Evolutionary conservation across 2,329 filamentous ascomycete species (phyloP), one percentile per base, ranked within the genome.

Genomic region (Lecanoromycetidae sp.): DNA sequence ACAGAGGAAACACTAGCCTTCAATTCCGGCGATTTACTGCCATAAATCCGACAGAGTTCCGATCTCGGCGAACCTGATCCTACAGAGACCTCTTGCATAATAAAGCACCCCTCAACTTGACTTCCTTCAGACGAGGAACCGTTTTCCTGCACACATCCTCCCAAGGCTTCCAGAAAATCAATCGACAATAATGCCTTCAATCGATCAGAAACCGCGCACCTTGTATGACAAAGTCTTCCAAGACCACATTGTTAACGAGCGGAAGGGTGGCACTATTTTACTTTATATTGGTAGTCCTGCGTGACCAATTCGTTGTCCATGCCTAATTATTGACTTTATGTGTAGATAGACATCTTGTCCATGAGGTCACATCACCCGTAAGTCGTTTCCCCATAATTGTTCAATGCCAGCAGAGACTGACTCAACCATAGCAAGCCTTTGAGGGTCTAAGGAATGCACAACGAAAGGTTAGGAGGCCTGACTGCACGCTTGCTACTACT

Each of bases 161-260:
- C 36, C 20, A 4, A 32, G 12, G 10, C 25, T 22, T 12, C 9
- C n/a, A 12, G 12, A 10, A 27, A 3, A 20, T 7, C 25, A 27
- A 19, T 3, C 12, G n/a, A n/a, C n/a, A 19, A 79, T 65, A 58
- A 93, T 94, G 87, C 87, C 87, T 63, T 76, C 74, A 61, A 77
- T 77, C 57, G 79, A 82, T 57, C 72, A 74, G 64, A 75, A 73
- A 55, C 86, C 85, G 46, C 81, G 81, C 68, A 94, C 88, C 58
- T 76, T 95, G 62, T 96, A 96, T 71, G 90, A 96, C 76, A 96
- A 96, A 80, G 88, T 96, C 67, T 83, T 96, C 60, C 79, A 86
- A 59, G 82, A 82, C 70, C 91, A 98, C 66, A 82, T 96, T 60
- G 88, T 98, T 62, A 86, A 95, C 61, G 84, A 94, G 77, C 86